Conservation (phyloP, 495 filamentous ascomycete genomes). For the Aspergillus sparsus region DNA sequence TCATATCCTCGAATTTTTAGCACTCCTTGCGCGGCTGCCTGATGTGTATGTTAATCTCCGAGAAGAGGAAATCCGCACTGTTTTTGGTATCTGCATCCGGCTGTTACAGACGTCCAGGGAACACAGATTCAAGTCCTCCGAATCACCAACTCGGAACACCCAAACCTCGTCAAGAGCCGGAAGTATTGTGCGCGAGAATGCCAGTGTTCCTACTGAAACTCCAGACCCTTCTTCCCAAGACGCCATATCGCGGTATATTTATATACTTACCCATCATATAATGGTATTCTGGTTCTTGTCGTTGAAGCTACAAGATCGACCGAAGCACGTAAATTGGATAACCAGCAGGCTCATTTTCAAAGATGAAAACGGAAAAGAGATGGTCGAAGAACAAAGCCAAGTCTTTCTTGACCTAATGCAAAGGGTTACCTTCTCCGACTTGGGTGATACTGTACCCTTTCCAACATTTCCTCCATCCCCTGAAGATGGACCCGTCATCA, state of each 20-base stretch:
- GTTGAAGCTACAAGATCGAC: conserved; percentile 77
- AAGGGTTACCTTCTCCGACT: conserved; percentile 80
- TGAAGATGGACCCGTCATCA: conserved; percentile 65
- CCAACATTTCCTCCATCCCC: conserved; percentile 61
- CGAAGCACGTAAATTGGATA: conserved; percentile 86
- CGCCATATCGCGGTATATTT: conserved; percentile 74
- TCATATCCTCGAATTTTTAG: conserved; percentile 91
- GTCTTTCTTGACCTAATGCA: conserved; percentile 97
- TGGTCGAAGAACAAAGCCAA: conserved; percentile 87
- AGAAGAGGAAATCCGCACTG: conserved; percentile 83
- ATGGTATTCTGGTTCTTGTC: conserved; percentile 96
- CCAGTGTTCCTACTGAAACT: conserved; percentile 32
- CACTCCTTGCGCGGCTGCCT: conserved; percentile 79
- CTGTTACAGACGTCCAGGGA: conserved; percentile 79
- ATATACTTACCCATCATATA: conserved; percentile 88
- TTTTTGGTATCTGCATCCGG: conserved; percentile 92
- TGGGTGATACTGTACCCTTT: conserved; percentile 57
- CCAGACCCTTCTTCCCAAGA: conserved; percentile 39
- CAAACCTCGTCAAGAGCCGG: conserved; percentile 41
- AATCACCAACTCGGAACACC: conserved; percentile 36
- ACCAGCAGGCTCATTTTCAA: conserved; percentile 77
- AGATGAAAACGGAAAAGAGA: conserved; percentile 70
- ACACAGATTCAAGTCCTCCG: conserved; percentile 44
- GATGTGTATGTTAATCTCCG: conserved; percentile 83
- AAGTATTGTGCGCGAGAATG: conserved; percentile 43